Conservation (phyloP, 2,329 filamentous ascomycete genomes). For the Pseudomassariella vexata region DNA sequence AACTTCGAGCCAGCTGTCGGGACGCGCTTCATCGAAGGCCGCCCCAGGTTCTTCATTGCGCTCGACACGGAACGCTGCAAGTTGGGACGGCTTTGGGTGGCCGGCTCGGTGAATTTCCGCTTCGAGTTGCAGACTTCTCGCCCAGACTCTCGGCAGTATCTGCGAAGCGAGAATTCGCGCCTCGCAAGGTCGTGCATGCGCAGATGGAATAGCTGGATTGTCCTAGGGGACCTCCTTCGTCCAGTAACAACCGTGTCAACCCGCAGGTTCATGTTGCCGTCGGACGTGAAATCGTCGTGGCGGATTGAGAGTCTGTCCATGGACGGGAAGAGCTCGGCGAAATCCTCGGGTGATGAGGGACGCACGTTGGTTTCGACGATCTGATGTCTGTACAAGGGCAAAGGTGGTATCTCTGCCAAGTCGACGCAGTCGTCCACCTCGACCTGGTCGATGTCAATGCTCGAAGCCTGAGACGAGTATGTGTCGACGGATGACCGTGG, state of each 20-base stretch:
- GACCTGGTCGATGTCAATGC: slow-evolving; percentile 44
- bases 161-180: slow-evolving; percentile 82
- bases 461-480: slow-evolving; percentile 67
- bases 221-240: slow-evolving; percentile 62
- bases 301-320: slow-evolving; percentile 73
- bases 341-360: slow-evolving; percentile 75
- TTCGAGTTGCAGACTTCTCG: slow-evolving; percentile 86
- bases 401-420: slow-evolving; percentile 38
- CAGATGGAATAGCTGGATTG: slow-evolving; percentile 78
- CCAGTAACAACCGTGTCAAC: slow-evolving; percentile 71
- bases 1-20: slow-evolving; percentile 27
- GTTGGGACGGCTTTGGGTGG: slow-evolving; percentile 29
- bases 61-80: slow-evolving; percentile 42
- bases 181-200: slow-evolving; percentile 87
- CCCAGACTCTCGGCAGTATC: slow-evolving; percentile 89
- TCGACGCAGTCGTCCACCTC: slow-evolving; percentile 28
- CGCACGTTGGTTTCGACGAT: slow-evolving; percentile 60
- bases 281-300: slow-evolving; percentile 83
- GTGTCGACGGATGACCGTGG: slow-evolving; percentile 66
- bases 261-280: slow-evolving; percentile 95
- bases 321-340: slow-evolving; percentile 82
- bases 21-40: slow-evolving; percentile 29
- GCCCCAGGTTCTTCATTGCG: slow-evolving; percentile 40
- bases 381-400: slow-evolving; percentile 57
- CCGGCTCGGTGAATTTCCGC: slow-evolving; percentile 58